These are phyloP conservation scores for Starmerella cellae DNA, from an alignment of 805 yeast genomes.

Conservation along the genomic window DNA sequence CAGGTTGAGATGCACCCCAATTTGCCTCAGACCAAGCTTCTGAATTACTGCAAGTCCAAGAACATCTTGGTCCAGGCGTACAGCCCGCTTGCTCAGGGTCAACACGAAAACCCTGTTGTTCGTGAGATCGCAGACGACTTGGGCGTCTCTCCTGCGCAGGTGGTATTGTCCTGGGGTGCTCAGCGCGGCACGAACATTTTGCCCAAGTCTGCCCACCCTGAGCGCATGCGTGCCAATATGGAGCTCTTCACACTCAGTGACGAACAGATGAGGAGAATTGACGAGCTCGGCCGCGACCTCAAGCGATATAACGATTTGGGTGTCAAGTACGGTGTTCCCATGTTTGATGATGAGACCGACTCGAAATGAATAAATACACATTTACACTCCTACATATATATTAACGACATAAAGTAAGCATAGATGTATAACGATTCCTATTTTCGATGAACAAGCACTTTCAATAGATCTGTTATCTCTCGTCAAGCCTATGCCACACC, in stretches of 20 bases:
- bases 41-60: constrained; percentile 33
- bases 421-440: too few species aligned
- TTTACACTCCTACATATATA: background rate
- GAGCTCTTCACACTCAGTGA: constrained; percentile 30
- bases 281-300: constrained; percentile 6
- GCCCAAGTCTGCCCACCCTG: constrained; percentile 55
- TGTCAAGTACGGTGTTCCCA: constrained; percentile 11
- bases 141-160: constrained; percentile 32
- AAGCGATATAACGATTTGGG: constrained; percentile 15
- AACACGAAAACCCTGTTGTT: constrained; percentile 32
- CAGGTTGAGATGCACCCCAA: constrained; percentile 67
- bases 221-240: constrained; percentile 37
- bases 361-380: background rate
- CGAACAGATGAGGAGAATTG: constrained; percentile 29
- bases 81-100: constrained; percentile 31
- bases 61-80: constrained; percentile 15
- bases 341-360: constrained; percentile 17
- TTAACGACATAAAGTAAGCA: background rate
- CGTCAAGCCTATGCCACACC: too few species aligned
- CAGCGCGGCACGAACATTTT: constrained; percentile 42
- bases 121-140: constrained; percentile 46
- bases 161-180: constrained; percentile 17
- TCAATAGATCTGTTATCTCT: too few species aligned
- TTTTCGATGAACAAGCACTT: too few species aligned
- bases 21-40: constrained; percentile 49